Evolutionary conservation across 495 filamentous ascomycete genomes (phyloP).

Genomic region (Baudoinia panamericana): DNA sequence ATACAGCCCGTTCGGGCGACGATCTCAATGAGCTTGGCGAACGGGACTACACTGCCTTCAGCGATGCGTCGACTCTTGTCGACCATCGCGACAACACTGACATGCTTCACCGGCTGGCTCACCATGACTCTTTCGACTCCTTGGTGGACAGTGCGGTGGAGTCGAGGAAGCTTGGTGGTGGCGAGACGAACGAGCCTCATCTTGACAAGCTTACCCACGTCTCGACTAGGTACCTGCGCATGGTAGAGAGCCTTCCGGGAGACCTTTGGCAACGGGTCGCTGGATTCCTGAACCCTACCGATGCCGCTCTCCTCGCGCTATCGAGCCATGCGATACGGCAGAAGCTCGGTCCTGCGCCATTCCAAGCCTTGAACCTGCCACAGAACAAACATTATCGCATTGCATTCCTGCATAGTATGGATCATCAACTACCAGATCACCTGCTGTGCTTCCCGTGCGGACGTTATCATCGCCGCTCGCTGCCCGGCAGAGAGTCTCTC

Average conservation of each 20-base stretch:
- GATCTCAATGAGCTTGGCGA: slow-evolving; percentile 18
- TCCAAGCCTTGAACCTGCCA: slow-evolving; percentile 27
- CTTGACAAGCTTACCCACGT: slow-evolving; percentile 4
- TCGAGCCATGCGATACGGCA: slow-evolving; percentile 35
- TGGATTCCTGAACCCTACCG: slow-evolving; percentile 31
- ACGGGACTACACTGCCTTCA: slow-evolving; percentile 9
- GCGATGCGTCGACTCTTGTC: slow-evolving; percentile 15
- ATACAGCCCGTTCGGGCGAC: neutral
- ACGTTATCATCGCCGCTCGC: slow-evolving; percentile 37
- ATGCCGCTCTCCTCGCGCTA: slow-evolving; percentile 37
- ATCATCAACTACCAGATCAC: slow-evolving; percentile 36
- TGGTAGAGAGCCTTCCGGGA: slow-evolving; percentile 34
- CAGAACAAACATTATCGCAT: slow-evolving; percentile 32
- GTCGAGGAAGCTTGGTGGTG: too few species aligned
- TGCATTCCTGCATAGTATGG: slow-evolving; percentile 37
- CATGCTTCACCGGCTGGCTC: slow-evolving; percentile 19
- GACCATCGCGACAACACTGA: slow-evolving; percentile 14
- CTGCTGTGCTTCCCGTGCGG: slow-evolving; percentile 46
- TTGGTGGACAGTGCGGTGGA: slow-evolving; percentile 11
- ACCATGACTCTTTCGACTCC: slow-evolving; percentile 19
- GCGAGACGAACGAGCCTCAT: slow-evolving; percentile 12
- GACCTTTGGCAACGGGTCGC: slow-evolving; percentile 36
- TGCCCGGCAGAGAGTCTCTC: slow-evolving; percentile 38
- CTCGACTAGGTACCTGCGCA: slow-evolving; percentile 22
- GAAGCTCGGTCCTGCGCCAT: slow-evolving; percentile 31